Evolutionary conservation across 2,329 filamentous ascomycete genomes (phyloP).

Genomic region (Nemania abortiva): DNA sequence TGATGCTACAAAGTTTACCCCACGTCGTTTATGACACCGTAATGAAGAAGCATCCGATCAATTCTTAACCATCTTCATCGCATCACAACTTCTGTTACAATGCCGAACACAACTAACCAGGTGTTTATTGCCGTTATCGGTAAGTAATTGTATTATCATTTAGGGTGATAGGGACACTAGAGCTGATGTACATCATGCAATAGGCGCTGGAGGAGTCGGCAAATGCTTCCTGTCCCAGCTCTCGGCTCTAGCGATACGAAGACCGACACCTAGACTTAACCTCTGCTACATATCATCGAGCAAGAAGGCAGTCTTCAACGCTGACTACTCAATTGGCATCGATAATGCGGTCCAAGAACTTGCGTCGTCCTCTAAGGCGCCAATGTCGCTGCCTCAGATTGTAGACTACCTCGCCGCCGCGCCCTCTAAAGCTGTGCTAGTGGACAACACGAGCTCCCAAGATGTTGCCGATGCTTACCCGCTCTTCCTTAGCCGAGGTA

Average conservation of each 20-base stretch:
- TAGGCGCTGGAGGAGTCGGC: conserved; percentile 92
- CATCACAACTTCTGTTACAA: conserved; percentile 48
- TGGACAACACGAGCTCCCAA: conserved; percentile 96
- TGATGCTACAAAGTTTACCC: conserved; percentile 35
- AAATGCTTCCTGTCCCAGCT: conserved; percentile 91
- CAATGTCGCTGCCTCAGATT: conserved; percentile 76
- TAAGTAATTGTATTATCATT: conserved; percentile 33
- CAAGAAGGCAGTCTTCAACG: conserved; percentile 81
- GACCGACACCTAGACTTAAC: conserved; percentile 76
- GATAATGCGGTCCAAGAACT: conserved; percentile 72
- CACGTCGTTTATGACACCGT: conserved; percentile 32
- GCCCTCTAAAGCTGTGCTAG: conserved; percentile 82
- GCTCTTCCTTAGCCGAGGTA: conserved; percentile 79
- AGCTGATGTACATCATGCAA: conserved; percentile 37
- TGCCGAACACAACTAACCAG: conserved; percentile 56
- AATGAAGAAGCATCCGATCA: conserved; percentile 20
- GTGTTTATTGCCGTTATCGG: conserved; percentile 66
- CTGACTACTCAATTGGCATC: conserved; percentile 77
- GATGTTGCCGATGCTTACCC: conserved; percentile 88
- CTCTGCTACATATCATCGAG: conserved; percentile 89
- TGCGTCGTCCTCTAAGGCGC: conserved; percentile 70
- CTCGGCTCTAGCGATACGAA: conserved; percentile 72
- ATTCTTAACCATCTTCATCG: conserved; percentile 41
- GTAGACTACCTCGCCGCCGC: conserved; percentile 82
- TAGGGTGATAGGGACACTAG: background rate